Percentiles rank a stretch among this genome's conserved stretches.
Conservation (phyloP, 2,329 filamentous ascomycete species). For the Exophiala bonariae region DNA sequence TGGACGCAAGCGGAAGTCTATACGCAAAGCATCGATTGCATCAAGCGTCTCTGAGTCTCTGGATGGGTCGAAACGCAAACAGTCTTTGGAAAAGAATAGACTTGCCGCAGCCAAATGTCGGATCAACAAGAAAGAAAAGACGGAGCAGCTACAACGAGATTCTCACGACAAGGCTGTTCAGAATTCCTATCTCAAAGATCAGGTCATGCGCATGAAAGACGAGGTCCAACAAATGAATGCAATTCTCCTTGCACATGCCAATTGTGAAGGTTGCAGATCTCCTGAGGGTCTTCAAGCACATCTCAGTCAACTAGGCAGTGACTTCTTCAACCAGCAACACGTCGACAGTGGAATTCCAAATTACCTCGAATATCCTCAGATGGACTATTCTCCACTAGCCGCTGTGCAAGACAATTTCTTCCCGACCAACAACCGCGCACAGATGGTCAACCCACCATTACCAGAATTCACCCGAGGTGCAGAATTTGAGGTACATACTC, state of each 20-base stretch:
- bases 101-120: conserved; percentile 30
- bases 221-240: conserved; percentile 30
- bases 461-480: conserved; percentile 27
- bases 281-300: conserved; percentile 28
- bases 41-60: conserved; percentile 9
- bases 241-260: conserved; percentile 26
- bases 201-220: conserved; percentile 29
- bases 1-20: conserved; percentile 25
- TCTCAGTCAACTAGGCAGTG: conserved; percentile 25
- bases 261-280: conserved; percentile 28
- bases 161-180: conserved; percentile 29
- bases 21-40: conserved; percentile 19
- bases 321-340: conserved; percentile 23
- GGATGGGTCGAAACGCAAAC: conserved; percentile 27
- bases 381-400: conserved; percentile 17
- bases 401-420: conserved; percentile 21
- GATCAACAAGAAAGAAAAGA: conserved; percentile 30
- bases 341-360: conserved; percentile 10
- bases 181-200: conserved; percentile 29
- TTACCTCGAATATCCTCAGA: conserved; percentile 15
- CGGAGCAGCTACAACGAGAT: conserved; percentile 27
- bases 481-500: conserved; percentile 28
- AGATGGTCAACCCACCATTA: conserved; percentile 24
- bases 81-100: conserved; percentile 29
- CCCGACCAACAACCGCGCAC: conserved; percentile 5